These are phyloP conservation scores for Saccharomycopsis malanga DNA, from an alignment of 805 yeast genomes.

Conservation along the genomic window DNA sequence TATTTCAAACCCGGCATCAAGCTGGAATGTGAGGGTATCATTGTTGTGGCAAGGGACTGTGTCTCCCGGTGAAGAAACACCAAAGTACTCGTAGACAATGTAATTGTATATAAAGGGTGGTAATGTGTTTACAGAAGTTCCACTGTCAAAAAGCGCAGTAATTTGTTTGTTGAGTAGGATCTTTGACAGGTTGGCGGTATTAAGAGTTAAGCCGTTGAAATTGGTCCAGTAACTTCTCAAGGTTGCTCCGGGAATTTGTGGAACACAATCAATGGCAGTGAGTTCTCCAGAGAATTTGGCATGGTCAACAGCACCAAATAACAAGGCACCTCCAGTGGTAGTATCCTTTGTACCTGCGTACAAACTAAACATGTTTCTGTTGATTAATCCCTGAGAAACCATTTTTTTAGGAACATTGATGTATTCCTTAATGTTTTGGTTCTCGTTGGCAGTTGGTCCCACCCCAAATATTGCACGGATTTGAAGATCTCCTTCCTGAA, in stretches of 20 bases:
- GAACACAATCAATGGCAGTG: slow-evolving; percentile 11
- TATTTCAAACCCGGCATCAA: slow-evolving; percentile 9
- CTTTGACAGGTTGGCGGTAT: not conserved
- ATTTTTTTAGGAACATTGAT: slow-evolving; percentile 6
- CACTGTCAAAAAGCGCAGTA: slow-evolving; percentile 15
- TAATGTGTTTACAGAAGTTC: slow-evolving; percentile 6
- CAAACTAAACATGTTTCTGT: slow-evolving; percentile 3
- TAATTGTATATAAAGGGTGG: slow-evolving; percentile 8
- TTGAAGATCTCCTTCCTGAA: not conserved
- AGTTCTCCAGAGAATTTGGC: slow-evolving; percentile 40
- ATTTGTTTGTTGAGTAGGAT: not conserved
- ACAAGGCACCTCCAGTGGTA: slow-evolving; percentile 29
- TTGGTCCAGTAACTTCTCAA: slow-evolving; percentile 12
- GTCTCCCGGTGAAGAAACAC: slow-evolving; percentile 1
- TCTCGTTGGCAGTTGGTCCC: slow-evolving; percentile 11
- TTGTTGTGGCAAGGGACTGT: slow-evolving; percentile 12
- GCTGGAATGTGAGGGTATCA: slow-evolving; percentile 11
- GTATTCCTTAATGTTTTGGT: slow-evolving; percentile 9
- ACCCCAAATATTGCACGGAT: slow-evolving; percentile 10
- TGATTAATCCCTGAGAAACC: slow-evolving; percentile 2
- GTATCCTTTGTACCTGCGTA: slow-evolving; percentile 13
- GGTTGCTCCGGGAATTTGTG: slow-evolving; percentile 1
- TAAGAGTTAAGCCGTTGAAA: slow-evolving; percentile 2
- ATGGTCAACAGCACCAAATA: slow-evolving; percentile 53
- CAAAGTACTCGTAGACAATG: slow-evolving; percentile 8